Evolutionary conservation across 1,139 yeast genomes (phyloP).

Genomic region (Suhomyces bolitotheri): DNA sequence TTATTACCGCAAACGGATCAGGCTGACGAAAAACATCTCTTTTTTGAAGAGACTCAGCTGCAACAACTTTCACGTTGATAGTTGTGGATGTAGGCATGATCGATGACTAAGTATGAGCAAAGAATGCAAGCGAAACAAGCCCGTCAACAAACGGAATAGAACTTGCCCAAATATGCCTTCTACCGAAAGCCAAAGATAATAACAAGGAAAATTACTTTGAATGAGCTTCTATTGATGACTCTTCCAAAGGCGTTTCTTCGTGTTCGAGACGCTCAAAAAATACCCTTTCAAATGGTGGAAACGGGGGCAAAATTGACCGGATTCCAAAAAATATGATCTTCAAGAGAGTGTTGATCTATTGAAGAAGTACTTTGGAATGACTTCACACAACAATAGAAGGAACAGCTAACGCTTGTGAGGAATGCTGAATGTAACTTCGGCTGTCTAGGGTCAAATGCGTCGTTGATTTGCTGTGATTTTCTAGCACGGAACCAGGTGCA

Average conservation of each 20-base stretch:
- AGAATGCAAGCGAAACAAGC: background rate
- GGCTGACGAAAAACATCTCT: conserved; percentile 95
- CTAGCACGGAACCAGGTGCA: conserved; percentile 8
- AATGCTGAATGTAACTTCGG: background rate
- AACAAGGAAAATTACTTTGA: too few relatives aligned
- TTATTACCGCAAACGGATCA: conserved; percentile 96
- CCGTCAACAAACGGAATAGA: background rate
- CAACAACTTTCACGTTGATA: conserved; percentile 78
- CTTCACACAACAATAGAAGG: too few relatives aligned
- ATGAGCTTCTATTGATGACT: too few relatives aligned
- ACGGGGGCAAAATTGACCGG: too few relatives aligned
- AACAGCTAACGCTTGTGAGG: too few relatives aligned
- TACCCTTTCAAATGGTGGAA: too few relatives aligned
- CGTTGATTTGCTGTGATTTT: conserved; percentile 13
- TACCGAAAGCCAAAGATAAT: background rate
- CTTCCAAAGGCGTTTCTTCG: too few relatives aligned
- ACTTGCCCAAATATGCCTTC: background rate
- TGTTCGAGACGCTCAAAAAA: too few relatives aligned
- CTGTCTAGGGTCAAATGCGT: conserved; percentile 4
- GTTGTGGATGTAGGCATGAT: conserved; percentile 28
- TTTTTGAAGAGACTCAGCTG: conserved; percentile 94
- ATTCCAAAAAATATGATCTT: too few relatives aligned
- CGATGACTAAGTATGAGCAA: conserved; percentile 1
- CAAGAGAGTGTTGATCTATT: too few relatives aligned
- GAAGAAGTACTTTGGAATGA: too few relatives aligned